phyloP scores from a whole-genome alignment of 768 basidiomycete species.

The Russula brevipes region DNA sequence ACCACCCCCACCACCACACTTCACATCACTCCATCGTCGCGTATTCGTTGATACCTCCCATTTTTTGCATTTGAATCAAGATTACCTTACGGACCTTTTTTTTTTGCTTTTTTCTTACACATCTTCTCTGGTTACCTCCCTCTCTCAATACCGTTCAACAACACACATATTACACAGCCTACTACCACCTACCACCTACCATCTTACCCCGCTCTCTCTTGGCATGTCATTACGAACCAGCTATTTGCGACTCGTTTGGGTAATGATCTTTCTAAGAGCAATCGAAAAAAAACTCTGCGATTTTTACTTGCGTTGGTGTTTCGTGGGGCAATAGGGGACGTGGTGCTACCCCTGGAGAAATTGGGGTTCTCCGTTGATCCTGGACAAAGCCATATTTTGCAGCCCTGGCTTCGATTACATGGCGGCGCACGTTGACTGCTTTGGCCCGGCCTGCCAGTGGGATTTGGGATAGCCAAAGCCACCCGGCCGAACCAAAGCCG shows the following conservation, averaged over 20 bases:
- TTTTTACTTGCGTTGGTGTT: not conserved
- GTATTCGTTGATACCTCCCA: not conserved
- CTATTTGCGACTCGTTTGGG: not conserved
- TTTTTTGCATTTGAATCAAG: not conserved
- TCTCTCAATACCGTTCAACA: not conserved
- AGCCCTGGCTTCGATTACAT: too few relatives aligned
- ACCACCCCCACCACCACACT: not conserved
- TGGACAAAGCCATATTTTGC: too few relatives aligned
- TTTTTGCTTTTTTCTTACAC: not conserved
- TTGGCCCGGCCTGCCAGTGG: too few relatives aligned
- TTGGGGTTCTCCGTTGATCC: too few relatives aligned
- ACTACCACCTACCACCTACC: too few relatives aligned
- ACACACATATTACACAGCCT: not conserved
- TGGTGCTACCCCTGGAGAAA: too few relatives aligned
- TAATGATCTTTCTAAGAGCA: not conserved
- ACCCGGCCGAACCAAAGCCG: too few relatives aligned
- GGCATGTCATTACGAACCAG: not conserved
- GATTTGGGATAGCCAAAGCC: too few relatives aligned
- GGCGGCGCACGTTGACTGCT: too few relatives aligned
- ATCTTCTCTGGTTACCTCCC: too few relatives aligned
- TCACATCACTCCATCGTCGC: not conserved
- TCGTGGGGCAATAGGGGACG: too few relatives aligned
- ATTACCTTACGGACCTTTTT: conserved; percentile 1
- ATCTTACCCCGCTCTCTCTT: not conserved
- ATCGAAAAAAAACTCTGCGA: not conserved